These are phyloP conservation scores for Phallus indusiatus DNA, from an alignment of 768 basidiomycete genomes.

Conservation along the genomic window DNA sequence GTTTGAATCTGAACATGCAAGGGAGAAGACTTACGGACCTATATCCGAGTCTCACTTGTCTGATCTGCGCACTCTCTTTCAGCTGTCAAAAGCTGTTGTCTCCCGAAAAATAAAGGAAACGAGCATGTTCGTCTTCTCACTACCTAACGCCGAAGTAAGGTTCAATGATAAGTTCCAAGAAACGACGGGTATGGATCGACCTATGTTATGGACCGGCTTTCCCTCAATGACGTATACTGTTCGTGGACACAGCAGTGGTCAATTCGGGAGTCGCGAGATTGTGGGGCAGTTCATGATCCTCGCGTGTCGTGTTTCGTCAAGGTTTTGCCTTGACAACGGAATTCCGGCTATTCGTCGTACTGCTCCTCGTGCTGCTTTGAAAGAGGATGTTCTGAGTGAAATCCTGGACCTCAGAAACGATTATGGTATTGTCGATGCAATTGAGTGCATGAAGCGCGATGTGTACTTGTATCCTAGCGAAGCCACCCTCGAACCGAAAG, in stretches of 20 bases:
- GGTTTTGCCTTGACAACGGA: slow-evolving; percentile 49
- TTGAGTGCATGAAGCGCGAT: slow-evolving; percentile 24
- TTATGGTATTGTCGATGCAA: slow-evolving; percentile 34
- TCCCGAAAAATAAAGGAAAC: slow-evolving; percentile 9
- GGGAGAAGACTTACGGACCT: background rate
- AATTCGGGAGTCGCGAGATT: slow-evolving; percentile 38
- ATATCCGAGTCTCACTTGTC: slow-evolving; percentile 9
- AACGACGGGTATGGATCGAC: slow-evolving; percentile 13
- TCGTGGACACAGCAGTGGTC: slow-evolving; percentile 14
- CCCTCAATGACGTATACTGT: slow-evolving; percentile 43
- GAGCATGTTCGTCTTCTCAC: slow-evolving; percentile 18
- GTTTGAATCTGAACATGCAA: background rate
- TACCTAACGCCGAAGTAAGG: slow-evolving; percentile 21
- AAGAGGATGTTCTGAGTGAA: slow-evolving; percentile 29
- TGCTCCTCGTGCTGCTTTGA: slow-evolving; percentile 23
- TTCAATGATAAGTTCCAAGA: slow-evolving; percentile 23
- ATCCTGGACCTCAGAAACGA: slow-evolving; percentile 41
- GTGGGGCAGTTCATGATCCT: slow-evolving; percentile 79
- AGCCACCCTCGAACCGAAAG: slow-evolving; percentile 44
- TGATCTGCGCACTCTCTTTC: slow-evolving; percentile 24
- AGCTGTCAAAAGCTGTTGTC: slow-evolving; percentile 15
- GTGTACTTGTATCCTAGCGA: slow-evolving; percentile 27
- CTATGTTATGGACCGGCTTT: slow-evolving; percentile 34
- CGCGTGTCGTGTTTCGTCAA: slow-evolving; percentile 67
- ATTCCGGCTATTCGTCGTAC: slow-evolving; percentile 59